Conservation (phyloP, 805 yeast species). For the Metschnikowia peoriensis region DNA sequence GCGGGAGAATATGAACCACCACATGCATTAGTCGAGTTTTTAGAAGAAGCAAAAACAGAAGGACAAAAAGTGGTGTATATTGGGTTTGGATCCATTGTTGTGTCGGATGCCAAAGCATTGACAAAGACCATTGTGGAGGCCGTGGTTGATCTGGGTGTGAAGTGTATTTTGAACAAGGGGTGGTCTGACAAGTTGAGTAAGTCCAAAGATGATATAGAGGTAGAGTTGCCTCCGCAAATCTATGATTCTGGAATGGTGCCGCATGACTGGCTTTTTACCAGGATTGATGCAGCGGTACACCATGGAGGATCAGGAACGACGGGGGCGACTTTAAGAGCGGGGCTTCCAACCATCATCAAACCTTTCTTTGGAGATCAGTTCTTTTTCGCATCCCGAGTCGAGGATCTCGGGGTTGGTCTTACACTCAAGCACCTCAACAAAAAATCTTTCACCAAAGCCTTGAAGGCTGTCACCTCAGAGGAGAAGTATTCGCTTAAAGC, state of each 20-base stretch:
- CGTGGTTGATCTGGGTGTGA: constrained; percentile 73
- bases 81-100: constrained; percentile 96
- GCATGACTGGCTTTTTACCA: constrained; percentile 92
- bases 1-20: constrained; percentile 57
- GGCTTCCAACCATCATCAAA: constrained; percentile 84
- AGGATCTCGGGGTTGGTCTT: constrained; percentile 85
- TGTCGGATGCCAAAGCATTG: constrained; percentile 72
- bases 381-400: constrained; percentile 83
- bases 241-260: constrained; percentile 74
- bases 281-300: constrained; percentile 90
- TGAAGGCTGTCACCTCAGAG: constrained; percentile 66
- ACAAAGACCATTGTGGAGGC: constrained; percentile 79
- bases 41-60: constrained; percentile 56
- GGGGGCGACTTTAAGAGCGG: constrained; percentile 84
- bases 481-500: constrained; percentile 70
- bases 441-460: constrained; percentile 61
- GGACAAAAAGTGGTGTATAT: constrained; percentile 78
- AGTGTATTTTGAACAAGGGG: constrained; percentile 88
- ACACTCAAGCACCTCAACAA: constrained; percentile 65
- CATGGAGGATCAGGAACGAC: constrained; percentile 98
- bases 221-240: constrained; percentile 63
- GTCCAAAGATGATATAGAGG: constrained; percentile 19
- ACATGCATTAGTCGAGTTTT: constrained; percentile 52
- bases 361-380: constrained; percentile 97
- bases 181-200: constrained; percentile 79